These are phyloP conservation scores for Eucalyptus globulus DNA, from an alignment of 345 rosid species.

Conservation along the genomic window DNA sequence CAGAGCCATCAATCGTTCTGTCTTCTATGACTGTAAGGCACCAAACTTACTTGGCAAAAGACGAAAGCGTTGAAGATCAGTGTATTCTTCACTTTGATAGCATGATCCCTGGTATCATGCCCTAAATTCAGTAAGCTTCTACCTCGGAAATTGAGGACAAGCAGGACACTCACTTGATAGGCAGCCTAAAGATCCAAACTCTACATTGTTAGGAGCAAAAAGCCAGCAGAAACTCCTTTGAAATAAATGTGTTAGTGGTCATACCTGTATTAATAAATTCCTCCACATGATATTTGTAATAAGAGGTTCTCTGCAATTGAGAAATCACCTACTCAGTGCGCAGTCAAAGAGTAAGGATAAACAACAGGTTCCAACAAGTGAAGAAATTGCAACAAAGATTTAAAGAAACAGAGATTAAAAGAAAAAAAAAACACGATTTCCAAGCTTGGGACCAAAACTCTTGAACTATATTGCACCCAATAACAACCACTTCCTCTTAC, in stretches of 20 bases:
- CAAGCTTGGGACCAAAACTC: neutral
- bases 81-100: constrained; percentile 67
- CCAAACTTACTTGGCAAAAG: constrained; percentile 66
- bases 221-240: neutral
- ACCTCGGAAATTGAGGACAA: constrained; percentile 68
- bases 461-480: neutral
- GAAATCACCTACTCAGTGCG: neutral
- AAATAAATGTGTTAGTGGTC: neutral
- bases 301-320: constrained; percentile 73
- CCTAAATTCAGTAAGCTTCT: constrained; percentile 43
- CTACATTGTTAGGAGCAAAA: neutral
- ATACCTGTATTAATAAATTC: constrained; percentile 84
- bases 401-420: neutral
- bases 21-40: neutral
- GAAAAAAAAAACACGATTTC: neutral
- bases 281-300: constrained; percentile 99
- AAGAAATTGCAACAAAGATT: neutral
- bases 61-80: constrained; percentile 91
- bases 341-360: neutral
- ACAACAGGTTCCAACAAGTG: neutral
- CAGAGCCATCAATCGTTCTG: neutral
- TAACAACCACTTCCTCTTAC: constrained; percentile 18
- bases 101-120: constrained; percentile 4
- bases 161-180: constrained; percentile 74
- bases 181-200: constrained; percentile 41